Conservation (phyloP, 371 early-diverging fungal genomes). For the Coemansia sp. region DNA sequence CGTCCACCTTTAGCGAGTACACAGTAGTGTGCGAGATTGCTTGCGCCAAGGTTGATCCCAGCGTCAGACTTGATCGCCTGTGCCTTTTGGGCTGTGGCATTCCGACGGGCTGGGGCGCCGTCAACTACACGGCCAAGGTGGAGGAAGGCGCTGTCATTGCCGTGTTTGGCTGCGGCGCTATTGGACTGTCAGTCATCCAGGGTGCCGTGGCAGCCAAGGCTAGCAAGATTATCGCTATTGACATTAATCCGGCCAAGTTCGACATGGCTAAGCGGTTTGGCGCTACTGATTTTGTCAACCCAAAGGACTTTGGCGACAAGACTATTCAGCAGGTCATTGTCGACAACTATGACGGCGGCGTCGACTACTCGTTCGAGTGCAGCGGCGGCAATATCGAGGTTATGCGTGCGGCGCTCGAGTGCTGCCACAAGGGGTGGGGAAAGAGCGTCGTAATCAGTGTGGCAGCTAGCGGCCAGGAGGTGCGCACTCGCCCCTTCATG, state of each 20-base stretch:
- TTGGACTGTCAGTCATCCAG: slow-evolving; percentile 90
- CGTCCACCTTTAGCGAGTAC: slow-evolving; percentile 94
- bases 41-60: slow-evolving; percentile 80
- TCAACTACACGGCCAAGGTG: slow-evolving; percentile 89
- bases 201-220: slow-evolving; percentile 81
- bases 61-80: slow-evolving; percentile 79
- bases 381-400: slow-evolving; percentile 84
- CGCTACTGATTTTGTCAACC: slow-evolving; percentile 91
- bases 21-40: slow-evolving; percentile 91
- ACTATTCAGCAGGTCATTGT: slow-evolving; percentile 84
- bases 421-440: slow-evolving; percentile 94
- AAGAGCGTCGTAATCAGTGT: slow-evolving; percentile 88
- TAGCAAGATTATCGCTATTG: slow-evolving; percentile 85
- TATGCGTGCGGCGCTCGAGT: slow-evolving; percentile 94
- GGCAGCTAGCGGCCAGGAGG: slow-evolving; percentile 90
- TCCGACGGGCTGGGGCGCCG: slow-evolving; percentile 96
- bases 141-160: slow-evolving; percentile 77
- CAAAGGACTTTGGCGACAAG: slow-evolving; percentile 70
- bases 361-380: slow-evolving; percentile 96
- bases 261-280: slow-evolving; percentile 78
- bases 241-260: slow-evolving; percentile 82
- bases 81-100: slow-evolving; percentile 95
- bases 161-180: slow-evolving; percentile 95
- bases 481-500: slow-evolving; percentile 92
- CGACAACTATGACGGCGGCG: slow-evolving; percentile 91